Conservation (phyloP, 352 stramenopile species). For the Globisporangium rhizosaccharum region DNA sequence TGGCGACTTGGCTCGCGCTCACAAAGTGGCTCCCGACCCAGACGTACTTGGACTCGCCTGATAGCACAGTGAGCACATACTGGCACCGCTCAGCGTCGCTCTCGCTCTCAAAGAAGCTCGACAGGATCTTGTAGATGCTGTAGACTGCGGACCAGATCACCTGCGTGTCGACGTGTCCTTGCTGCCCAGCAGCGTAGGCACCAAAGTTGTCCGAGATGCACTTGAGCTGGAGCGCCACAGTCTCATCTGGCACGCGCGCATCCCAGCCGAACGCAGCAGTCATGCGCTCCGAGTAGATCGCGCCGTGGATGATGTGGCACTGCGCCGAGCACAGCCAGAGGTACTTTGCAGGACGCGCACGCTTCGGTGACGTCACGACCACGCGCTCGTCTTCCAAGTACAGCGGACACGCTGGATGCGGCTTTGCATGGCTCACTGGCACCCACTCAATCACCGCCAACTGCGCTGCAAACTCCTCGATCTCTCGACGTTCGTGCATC, state of each 20-base stretch:
- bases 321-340: conserved; percentile 60
- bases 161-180: conserved; percentile 23
- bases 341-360: conserved; percentile 34
- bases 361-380: conserved; percentile 39
- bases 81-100: conserved; percentile 12
- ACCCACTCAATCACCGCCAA: conserved; percentile 54
- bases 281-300: conserved; percentile 36
- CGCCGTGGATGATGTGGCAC: conserved; percentile 50
- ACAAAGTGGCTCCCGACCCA: conserved; percentile 64
- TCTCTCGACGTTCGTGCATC: conserved; percentile 34
- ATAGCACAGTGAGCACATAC: conserved; percentile 30
- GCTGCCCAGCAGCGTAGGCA: neutral
- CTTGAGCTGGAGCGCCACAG: conserved; percentile 46
- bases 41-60: conserved; percentile 40
- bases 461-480: conserved; percentile 60
- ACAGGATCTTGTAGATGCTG: conserved; percentile 51
- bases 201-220: conserved; percentile 39
- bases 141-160: conserved; percentile 50
- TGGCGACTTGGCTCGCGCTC: conserved; percentile 40
- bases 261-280: conserved; percentile 44
- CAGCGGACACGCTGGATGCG: conserved; percentile 34
- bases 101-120: conserved; percentile 53
- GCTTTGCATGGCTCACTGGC: conserved; percentile 36
- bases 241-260: conserved; percentile 24
- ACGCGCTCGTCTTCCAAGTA: conserved; percentile 25